Evolutionary conservation across 2,329 filamentous ascomycete genomes (phyloP).

Genomic region (Clarireedia hainanense): DNA sequence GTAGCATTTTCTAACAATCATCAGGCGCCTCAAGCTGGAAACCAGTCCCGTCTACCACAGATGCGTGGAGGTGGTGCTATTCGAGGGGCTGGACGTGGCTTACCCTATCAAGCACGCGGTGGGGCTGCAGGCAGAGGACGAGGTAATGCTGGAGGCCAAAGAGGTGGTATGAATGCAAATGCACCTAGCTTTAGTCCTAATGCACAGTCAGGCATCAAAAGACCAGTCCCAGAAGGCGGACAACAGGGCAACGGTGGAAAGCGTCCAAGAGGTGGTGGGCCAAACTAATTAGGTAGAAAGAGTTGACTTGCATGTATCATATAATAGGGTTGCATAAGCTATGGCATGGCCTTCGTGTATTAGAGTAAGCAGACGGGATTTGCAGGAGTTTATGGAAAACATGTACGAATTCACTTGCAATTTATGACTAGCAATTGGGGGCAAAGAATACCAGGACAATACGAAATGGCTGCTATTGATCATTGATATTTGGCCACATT

Average conservation of each 20-base stretch:
- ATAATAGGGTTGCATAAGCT: conserved; percentile 22
- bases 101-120: conserved; percentile 14
- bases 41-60: conserved; percentile 23
- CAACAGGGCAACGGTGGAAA: conserved; percentile 34
- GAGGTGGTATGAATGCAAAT: conserved; percentile 28
- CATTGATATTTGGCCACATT: conserved; percentile 35
- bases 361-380: background rate
- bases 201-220: conserved; percentile 23
- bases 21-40: conserved; percentile 18
- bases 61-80: conserved; percentile 20
- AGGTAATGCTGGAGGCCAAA: conserved; percentile 17
- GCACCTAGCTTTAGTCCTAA: conserved; percentile 25
- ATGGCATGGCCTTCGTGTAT: conserved; percentile 20
- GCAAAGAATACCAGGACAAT: conserved; percentile 2
- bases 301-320: conserved; percentile 23
- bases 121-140: conserved; percentile 24
- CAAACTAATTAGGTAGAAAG: conserved; percentile 14
- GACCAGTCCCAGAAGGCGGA: conserved; percentile 27
- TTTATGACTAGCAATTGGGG: background rate
- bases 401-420: conserved; percentile 6
- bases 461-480: conserved; percentile 5
- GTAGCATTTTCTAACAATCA: conserved; percentile 4
- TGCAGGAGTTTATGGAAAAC: conserved; percentile 5
- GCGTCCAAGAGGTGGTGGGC: conserved; percentile 36
- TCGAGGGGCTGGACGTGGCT: conserved; percentile 11